Conservation (phyloP, 257 asterid species). For the Scutellaria galericulata region DNA sequence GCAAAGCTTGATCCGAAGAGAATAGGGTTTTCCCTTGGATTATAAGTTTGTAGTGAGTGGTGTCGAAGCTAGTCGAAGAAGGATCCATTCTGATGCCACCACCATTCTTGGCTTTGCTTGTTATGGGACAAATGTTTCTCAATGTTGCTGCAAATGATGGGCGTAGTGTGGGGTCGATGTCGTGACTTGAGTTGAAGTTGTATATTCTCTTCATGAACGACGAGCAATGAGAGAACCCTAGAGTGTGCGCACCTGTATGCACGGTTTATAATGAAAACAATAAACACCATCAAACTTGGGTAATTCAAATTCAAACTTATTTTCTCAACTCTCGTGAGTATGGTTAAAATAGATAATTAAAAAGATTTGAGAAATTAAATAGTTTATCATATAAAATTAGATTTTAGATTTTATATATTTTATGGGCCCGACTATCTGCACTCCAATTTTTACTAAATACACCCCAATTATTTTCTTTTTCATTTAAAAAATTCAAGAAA, state of each 20-base stretch:
- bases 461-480: no score
- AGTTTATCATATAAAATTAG: no score
- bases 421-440: no score
- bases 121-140: slow-evolving; percentile 56
- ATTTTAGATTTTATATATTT: no score
- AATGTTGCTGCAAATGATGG: slow-evolving; percentile 65
- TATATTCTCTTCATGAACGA: slow-evolving; percentile 63
- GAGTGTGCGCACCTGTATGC: slow-evolving; percentile 75
- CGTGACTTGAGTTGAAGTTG: slow-evolving; percentile 75
- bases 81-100: slow-evolving; percentile 56
- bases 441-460: no score
- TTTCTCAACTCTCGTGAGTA: no score
- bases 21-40: slow-evolving; percentile 59
- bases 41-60: slow-evolving; percentile 65
- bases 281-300: not conserved
- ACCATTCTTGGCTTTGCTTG: slow-evolving; percentile 41
- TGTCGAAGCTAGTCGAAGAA: slow-evolving; percentile 73
- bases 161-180: slow-evolving; percentile 68
- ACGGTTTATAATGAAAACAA: not conserved
- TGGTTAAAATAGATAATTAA: no score
- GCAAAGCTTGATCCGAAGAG: slow-evolving; percentile 74
- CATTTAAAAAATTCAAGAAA: no score
- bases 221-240: slow-evolving; percentile 88
- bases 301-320: no score
- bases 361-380: no score